Base-by-base conservation (phyloP, 2,329 filamentous ascomycete genomes). In the Orbilia quercus region DNA sequence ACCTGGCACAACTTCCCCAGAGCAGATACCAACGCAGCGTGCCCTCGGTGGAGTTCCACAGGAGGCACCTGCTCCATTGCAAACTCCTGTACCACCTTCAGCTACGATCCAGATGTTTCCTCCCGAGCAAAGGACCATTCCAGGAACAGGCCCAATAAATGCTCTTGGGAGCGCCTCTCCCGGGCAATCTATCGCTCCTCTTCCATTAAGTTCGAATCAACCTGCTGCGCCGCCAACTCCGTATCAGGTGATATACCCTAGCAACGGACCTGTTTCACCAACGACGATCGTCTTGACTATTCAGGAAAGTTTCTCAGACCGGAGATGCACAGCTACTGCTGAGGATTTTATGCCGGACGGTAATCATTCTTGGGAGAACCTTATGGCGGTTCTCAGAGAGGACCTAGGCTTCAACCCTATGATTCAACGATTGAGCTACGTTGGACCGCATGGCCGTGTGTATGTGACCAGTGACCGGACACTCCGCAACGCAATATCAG, bases 381-480 rank as follows among this genome's bases (percentile, higher is more conserved):
- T 70, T 40, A 54, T 50, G 7, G 48, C 62, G 6, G 57, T 70
- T 42, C 65, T 70, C 22, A 57, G 50, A 11, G 65, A 70, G 34
- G 65, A 70, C 20, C 20, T 70, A 7, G 65, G 57, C 12, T 70
- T 70, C 42, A 70, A 70, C 34, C 34, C 53, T 25, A 55, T 50
- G 20, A 48, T 31, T 11, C 65, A 63, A 23, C 31, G 57, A 38
- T 31, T 70, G 22, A 63, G 42, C 18, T 70, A 70, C 23, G 65
- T 63, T 7, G 65, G 65, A 1, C 65, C 65, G 12, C 63, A 70
- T 22, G 65, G 65, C 12, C 57, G 65, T 28, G 65, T 70, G 1
- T 70, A 55, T 38, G 65, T 70, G 16, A 62, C 50, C 5, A 70
- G 50, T 38, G 65, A 70, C 53, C 65, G 65, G 18, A 70, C 65